phyloP scores from a whole-genome alignment of 2,329 filamentous ascomycete species.

The Epichloe bromicola region DNA sequence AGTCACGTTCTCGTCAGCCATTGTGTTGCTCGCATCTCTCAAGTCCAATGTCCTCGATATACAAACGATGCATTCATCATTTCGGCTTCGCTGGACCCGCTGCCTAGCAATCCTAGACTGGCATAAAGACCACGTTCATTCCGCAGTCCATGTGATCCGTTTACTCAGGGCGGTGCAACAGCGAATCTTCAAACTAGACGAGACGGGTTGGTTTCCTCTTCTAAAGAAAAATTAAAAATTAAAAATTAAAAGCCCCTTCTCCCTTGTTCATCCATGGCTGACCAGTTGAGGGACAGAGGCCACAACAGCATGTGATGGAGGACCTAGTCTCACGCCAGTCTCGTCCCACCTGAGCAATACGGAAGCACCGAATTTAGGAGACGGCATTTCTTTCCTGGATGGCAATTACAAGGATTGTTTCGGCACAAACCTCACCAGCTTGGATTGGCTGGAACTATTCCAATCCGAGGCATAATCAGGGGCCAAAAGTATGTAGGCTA shows the following conservation, averaged over 20 bases:
- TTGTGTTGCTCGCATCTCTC: background rate
- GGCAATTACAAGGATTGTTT: background rate
- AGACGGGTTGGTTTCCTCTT: background rate
- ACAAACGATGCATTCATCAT: background rate
- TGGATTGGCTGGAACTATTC: conserved; percentile 1
- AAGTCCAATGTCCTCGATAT: background rate
- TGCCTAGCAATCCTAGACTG: background rate
- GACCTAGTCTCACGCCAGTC: background rate
- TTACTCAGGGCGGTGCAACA: background rate
- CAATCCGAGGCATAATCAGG: background rate
- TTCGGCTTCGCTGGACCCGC: background rate
- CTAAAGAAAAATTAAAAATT: background rate
- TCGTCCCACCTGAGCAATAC: background rate
- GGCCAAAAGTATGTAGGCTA: background rate
- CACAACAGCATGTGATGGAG: background rate
- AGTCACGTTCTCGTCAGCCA: conserved; percentile 2
- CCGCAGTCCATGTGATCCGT: background rate
- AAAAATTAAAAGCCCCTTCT: background rate
- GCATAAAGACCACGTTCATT: background rate
- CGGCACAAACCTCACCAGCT: background rate
- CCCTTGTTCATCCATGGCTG: background rate
- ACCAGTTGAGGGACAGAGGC: background rate
- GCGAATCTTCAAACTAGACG: background rate
- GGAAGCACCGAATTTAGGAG: background rate
- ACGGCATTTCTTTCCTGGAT: background rate